A percentile compares a stretch with the other conserved stretches of the same genome.
These are phyloP conservation scores for Didymosphaeria variabile DNA, from an alignment of 2,329 filamentous ascomycete species.

Conservation along the genomic window DNA sequence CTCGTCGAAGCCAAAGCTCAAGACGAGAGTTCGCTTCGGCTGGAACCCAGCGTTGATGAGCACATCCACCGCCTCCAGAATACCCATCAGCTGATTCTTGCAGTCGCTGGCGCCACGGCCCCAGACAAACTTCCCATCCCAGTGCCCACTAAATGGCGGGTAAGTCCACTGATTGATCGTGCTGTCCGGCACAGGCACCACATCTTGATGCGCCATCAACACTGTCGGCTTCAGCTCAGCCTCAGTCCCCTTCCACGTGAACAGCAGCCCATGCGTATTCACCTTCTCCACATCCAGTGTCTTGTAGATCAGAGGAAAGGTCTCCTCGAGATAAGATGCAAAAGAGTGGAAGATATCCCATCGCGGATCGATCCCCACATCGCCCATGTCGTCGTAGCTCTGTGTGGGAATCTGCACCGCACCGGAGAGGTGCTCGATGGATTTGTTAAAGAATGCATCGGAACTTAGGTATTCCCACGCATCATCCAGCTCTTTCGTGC, in stretches of 20 bases:
- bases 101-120: slow-evolving; percentile 68
- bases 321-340: slow-evolving; percentile 48
- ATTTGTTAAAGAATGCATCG: slow-evolving; percentile 39
- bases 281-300: slow-evolving; percentile 62
- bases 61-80: slow-evolving; percentile 63
- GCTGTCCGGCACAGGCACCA: slow-evolving; percentile 64
- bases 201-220: slow-evolving; percentile 71
- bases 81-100: slow-evolving; percentile 68
- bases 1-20: slow-evolving; percentile 72
- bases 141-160: slow-evolving; percentile 67
- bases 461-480: slow-evolving; percentile 40
- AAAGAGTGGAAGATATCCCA: slow-evolving; percentile 69
- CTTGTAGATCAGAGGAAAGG: slow-evolving; percentile 50
- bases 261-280: slow-evolving; percentile 68
- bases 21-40: slow-evolving; percentile 64
- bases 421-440: slow-evolving; percentile 52
- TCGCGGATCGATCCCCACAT: slow-evolving; percentile 63
- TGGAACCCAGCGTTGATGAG: slow-evolving; percentile 62
- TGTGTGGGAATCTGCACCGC: slow-evolving; percentile 65
- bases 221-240: slow-evolving; percentile 62
- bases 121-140: slow-evolving; percentile 67
- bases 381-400: slow-evolving; percentile 64
- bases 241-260: slow-evolving; percentile 65
- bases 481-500: slow-evolving; percentile 38
- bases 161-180: slow-evolving; percentile 66